phyloP scores from a whole-genome alignment of 306 rosid species.

The Dryas alaskensis region DNA sequence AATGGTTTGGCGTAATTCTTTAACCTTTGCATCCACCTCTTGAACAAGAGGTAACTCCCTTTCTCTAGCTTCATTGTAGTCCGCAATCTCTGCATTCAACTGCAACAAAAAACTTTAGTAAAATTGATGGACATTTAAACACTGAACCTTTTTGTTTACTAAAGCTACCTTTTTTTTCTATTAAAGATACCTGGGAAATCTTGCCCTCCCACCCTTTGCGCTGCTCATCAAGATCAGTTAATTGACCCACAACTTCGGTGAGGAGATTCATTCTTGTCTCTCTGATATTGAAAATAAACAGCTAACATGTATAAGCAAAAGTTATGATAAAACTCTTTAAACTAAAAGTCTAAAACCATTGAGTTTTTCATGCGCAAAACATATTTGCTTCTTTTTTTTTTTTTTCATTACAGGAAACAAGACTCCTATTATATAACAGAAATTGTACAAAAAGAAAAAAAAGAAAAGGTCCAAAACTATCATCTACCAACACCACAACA shows the following conservation, averaged over 20 bases:
- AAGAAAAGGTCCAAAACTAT: background rate
- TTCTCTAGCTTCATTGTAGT: constrained; percentile 59
- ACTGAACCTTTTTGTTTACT: background rate
- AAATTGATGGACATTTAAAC: background rate
- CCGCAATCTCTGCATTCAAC: constrained; percentile 63
- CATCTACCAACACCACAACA: background rate
- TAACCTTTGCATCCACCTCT: constrained; percentile 68
- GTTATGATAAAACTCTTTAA: background rate
- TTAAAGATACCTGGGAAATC: constrained; percentile 51
- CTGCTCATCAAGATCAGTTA: constrained; percentile 49
- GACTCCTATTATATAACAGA: too few species aligned
- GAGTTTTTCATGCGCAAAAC: background rate
- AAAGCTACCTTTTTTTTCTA: background rate
- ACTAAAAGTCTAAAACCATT: background rate
- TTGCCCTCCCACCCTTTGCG: constrained; percentile 41
- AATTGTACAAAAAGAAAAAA: background rate
- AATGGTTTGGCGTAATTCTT: constrained; percentile 65
- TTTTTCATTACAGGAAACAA: too few species aligned
- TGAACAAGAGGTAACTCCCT: constrained; percentile 69
- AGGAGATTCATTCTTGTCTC: constrained; percentile 47
- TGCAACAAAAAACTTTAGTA: constrained; percentile 27
- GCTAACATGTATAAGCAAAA: background rate
- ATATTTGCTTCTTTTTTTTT: background rate
- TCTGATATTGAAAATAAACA: constrained; percentile 33
- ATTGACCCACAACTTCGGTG: constrained; percentile 48